Base-by-base conservation (phyloP, 2,329 filamentous ascomycete species). In the Trichoderma harzianum region DNA sequence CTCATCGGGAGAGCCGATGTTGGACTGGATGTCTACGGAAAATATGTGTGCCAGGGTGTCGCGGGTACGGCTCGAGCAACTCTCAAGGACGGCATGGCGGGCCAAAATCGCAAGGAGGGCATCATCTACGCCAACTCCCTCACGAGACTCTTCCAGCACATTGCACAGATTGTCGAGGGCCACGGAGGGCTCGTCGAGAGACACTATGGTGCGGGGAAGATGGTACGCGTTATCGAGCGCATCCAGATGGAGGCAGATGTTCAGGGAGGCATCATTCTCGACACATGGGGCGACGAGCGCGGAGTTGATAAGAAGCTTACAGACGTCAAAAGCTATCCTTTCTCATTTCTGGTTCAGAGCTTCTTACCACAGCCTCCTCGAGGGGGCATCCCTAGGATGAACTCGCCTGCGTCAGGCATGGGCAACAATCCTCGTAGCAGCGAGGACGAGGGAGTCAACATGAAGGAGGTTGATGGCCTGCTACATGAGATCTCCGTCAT, bases 251-350 rank as follows among this genome's bases (percentile, higher is more conserved):
- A 99, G 83, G 96, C 94, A 2, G 96, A 99, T 81, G 92, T 97
- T 1, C 96, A 99, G 82, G 96, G 95, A 24, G 96, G 96, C 74
- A 97, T 98, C 76, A 91, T 99, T 72, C 85, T 99, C 67, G 96
- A 99, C 79, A 96, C 95, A 0, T 99, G 96, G 94, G 91, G 91
- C 70, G 96, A 99, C 75, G 95, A 98, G 78, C 89, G 94, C 72
- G 88, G 86, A 72, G 89, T 99, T 62, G 93, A 95, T 78, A 89
- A 95, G 76, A 93, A 92, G 78, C 85, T 99, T 73, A 98, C 93
- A 3, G 96, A 99, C 78, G 93, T 97, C 81, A 98, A 97, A 83
- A 97, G 95, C 70, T 99, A 99, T 79, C 95, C 96, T 0, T 99
- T 97, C 80, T 97, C 95, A 0, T 99, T 99, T 79, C 84, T 99